A percentile compares a stretch with the other conserved stretches of the same genome.
phyloP scores from a whole-genome alignment of 1,284 basidiomycete genomes.

The Somion occarium region DNA sequence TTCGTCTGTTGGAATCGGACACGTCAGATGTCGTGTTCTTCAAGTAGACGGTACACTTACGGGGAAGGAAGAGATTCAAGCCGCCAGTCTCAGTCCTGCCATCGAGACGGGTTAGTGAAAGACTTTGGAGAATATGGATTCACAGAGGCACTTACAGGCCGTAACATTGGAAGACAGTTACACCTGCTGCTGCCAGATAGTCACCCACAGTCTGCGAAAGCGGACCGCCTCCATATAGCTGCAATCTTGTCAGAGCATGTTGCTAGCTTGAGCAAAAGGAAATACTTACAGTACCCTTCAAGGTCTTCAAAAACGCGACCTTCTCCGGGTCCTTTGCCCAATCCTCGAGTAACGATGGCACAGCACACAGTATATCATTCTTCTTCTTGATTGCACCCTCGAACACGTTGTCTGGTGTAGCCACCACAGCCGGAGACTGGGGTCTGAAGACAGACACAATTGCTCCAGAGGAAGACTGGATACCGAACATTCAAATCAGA shows the following conservation, averaged over 20 bases:
- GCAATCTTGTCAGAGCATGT: too few relatives aligned
- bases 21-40: too few relatives aligned
- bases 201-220: conserved; percentile 24
- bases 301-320: conserved; percentile 13
- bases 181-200: conserved; percentile 18
- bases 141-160: too few relatives aligned
- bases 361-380: conserved; percentile 18
- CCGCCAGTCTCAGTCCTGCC: conserved; percentile 21
- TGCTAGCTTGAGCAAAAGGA: too few relatives aligned
- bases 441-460: conserved; percentile 17
- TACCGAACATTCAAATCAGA: too few relatives aligned
- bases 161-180: conserved; percentile 19
- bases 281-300: conserved; percentile 17
- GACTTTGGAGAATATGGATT: too few relatives aligned
- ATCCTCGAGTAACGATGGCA: conserved; percentile 23
- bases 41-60: too few relatives aligned
- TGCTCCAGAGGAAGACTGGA: too few relatives aligned
- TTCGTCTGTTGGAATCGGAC: too few relatives aligned
- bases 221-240: conserved; percentile 21
- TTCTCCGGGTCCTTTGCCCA: conserved; percentile 18
- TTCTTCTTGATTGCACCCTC: conserved; percentile 15
- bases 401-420: conserved; percentile 20
- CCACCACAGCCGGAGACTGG: conserved; percentile 16
- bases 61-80: conserved; percentile 12
- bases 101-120: too few relatives aligned